Evolutionary conservation across 108 stramenopile species (phyloP), one percentile per base, ranked within the genome.

Genomic region (Conticribra guillardii): DNA sequence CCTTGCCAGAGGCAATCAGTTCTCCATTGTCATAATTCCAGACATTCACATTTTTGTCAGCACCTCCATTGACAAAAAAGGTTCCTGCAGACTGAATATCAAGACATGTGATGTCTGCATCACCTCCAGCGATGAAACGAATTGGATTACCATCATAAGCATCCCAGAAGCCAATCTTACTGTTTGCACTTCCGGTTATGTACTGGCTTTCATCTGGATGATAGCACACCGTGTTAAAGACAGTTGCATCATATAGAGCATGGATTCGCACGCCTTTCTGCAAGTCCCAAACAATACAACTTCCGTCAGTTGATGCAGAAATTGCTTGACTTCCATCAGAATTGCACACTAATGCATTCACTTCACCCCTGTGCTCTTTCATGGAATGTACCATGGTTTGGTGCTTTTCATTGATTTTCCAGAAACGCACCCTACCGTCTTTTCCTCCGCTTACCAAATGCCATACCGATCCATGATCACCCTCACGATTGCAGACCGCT

Each of bases 181-280:
- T 86, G 73, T 96, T 93, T 26, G 83, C 61, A 41, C 93, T 90
- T 55, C 89, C 89, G 41, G 95, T 95, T 34, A 96, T 64, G 63
- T 91, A 86, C 77, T 95, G 93, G 19, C 81, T 85, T 71, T 92
- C 92, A 75, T 96, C 95, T 24, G 95, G 95, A 69, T 95, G 95
- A 71, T 86, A 96, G 45, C 71, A 44, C 9, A 89, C 82, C 32
- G 68, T 52, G 60, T 82, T 71, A 77, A 94, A 96, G 17, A 96
- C 80, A 29, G 90, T 90, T 33, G 84, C 81, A 56, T 93, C 95
- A 57, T 94, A 93, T 58, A 96, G 64, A 16, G 95, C 93, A 34
- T 84, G 84, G 46, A 85, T 56, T 24, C 93, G 90, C 16, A 90
- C 72, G 26, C 87, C 87, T 33, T 73, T 82, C 11, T 74, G 44